Conservation (phyloP, 2,329 filamentous ascomycete species). For the Madurella mycetomatis region DNA sequence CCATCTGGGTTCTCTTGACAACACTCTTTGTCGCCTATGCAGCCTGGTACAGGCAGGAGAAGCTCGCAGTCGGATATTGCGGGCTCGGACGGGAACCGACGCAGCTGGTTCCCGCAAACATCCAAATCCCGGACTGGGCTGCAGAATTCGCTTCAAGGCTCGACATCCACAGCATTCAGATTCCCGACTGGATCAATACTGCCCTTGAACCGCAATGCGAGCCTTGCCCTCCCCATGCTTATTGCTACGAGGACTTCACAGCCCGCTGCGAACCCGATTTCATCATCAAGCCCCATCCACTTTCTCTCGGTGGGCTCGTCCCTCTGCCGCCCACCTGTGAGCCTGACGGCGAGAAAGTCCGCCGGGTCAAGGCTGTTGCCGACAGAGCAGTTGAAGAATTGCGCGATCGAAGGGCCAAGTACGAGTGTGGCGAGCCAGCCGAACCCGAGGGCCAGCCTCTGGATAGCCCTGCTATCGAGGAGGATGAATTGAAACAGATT, state of each 20-base stretch:
- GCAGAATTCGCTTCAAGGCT: slow-evolving; percentile 42
- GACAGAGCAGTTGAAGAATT: slow-evolving; percentile 84
- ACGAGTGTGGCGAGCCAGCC: slow-evolving; percentile 75
- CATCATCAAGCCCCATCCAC: slow-evolving; percentile 75
- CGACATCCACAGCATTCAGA: slow-evolving; percentile 36
- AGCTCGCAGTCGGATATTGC: slow-evolving; percentile 93
- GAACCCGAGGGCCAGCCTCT: slow-evolving; percentile 57
- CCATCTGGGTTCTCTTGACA: slow-evolving; percentile 66
- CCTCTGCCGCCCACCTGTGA: slow-evolving; percentile 90
- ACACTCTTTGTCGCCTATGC: slow-evolving; percentile 68
- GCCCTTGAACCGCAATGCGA: slow-evolving; percentile 79
- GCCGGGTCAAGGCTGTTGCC: slow-evolving; percentile 80
- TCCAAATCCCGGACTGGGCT: slow-evolving; percentile 41
- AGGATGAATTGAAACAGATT: slow-evolving; percentile 71
- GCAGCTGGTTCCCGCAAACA: slow-evolving; percentile 43
- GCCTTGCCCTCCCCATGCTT: slow-evolving; percentile 83
- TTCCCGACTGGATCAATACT: slow-evolving; percentile 69
- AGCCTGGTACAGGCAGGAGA: slow-evolving; percentile 88
- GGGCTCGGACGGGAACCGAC: slow-evolving; percentile 67
- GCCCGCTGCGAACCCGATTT: slow-evolving; percentile 84
- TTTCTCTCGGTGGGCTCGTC: slow-evolving; percentile 73
- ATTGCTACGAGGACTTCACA: slow-evolving; percentile 74
- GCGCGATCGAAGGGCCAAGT: slow-evolving; percentile 78
- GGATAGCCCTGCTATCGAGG: slow-evolving; percentile 55
- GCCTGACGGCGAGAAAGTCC: slow-evolving; percentile 87